These are phyloP conservation scores for Lachancea sp. DNA, from an alignment of 805 yeast genomes.

Conservation along the genomic window DNA sequence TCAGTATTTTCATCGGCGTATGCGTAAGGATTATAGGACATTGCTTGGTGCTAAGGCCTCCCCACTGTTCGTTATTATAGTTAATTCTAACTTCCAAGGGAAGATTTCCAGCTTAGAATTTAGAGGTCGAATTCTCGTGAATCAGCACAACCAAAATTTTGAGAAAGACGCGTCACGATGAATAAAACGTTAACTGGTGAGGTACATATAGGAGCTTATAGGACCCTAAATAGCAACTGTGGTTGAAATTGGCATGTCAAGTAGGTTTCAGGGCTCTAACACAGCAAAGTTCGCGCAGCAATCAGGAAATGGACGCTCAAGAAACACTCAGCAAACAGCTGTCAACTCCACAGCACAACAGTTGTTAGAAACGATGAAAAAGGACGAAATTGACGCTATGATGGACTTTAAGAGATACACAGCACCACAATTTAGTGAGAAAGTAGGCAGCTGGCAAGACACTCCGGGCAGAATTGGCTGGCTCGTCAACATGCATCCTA, in stretches of 20 bases:
- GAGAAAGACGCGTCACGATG: no score
- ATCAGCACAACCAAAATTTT: not conserved
- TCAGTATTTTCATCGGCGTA: conserved; percentile 20
- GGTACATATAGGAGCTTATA: no score
- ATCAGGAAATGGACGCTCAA: conserved; percentile 27
- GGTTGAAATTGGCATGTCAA: conserved; percentile 9
- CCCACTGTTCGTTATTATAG: not conserved
- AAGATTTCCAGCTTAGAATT: not conserved
- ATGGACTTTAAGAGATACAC: conserved; percentile 88
- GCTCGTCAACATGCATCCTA: conserved; percentile 91
- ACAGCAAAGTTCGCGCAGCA: conserved; percentile 44
- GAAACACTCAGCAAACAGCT: conserved; percentile 33
- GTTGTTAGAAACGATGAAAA: conserved; percentile 47
- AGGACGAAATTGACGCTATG: conserved; percentile 63
- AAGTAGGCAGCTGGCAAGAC: conserved; percentile 11
- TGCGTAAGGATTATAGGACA: conserved; percentile 46
- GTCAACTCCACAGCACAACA: conserved; percentile 34
- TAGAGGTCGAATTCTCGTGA: not conserved
- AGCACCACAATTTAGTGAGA: conserved; percentile 48
- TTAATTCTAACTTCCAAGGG: not conserved
- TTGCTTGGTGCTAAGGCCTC: conserved; percentile 7
- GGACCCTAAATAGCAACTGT: not conserved
- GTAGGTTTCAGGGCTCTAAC: conserved; percentile 41
- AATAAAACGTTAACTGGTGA: no score
- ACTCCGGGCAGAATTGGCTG: conserved; percentile 54